Evolutionary conservation across 2,329 filamentous ascomycete species (phyloP), one percentile per base, ranked within the genome.

Genomic region (Ascochyta rabiei): DNA sequence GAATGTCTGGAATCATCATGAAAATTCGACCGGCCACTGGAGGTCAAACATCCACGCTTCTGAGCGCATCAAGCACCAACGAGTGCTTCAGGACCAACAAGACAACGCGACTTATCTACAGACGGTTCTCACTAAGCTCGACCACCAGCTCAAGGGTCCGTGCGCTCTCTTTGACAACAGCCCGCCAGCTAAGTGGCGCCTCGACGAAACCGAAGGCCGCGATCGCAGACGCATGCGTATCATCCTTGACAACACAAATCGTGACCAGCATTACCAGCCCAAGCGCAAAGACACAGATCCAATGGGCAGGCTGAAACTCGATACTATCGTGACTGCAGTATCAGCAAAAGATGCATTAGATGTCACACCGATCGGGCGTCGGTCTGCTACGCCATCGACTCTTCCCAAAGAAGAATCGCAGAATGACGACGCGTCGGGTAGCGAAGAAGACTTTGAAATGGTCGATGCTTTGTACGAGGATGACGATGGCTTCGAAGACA

Each of bases 391-490:
- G 34, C 65, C 68, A 12, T 63, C 60, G 2, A 67, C 69, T 1
- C 62, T 59, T 15, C 40, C 57, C 2, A 60, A 54, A 12, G 49
- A 46, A 37, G 61, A 54, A 2, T 33, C 55, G 18, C 60, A 64
- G 15, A 71, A 75, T 4, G 59, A 64, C 2, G 67, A 78, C 0
- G 73, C 72, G 5, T 78, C 77, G 3, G 77, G 75, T 33, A 73
- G 87, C 0, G 95, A 97, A 53, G 95, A 98, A 40, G 96, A 96
- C 62, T 99, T 96, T 69, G 95, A 99, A 76, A 86, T 99, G 62
- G 89, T 99, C 6, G 93, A 98, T 56, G 93, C 97, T 57, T 93
- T 93, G 0, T 92, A 92, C 66, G 89, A 93, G 52, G 86, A 89
- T 35, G 85, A 90, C 23, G 91, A 95, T 62, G 88, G 87, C 1